Evolutionary conservation across 2,329 filamentous ascomycete species (phyloP), one percentile per base, ranked within the genome.

Genomic region (Dothistroma pini): DNA sequence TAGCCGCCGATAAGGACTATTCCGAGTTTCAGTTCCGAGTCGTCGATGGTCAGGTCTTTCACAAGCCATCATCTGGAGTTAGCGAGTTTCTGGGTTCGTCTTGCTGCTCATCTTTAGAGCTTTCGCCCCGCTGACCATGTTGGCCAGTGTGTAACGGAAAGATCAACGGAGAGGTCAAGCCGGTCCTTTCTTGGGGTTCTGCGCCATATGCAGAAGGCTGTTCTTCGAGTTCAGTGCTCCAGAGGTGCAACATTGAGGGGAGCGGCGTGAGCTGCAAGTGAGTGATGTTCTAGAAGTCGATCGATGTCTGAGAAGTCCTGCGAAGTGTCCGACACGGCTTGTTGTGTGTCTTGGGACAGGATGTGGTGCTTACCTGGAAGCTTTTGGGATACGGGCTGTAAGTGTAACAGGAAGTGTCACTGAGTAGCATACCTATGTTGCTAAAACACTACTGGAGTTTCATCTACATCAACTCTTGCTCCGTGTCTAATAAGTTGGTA

Each of bases 401-500:
- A 14, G 2, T 11, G 8, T 9, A 32, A 16, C 22, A 56, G 19
- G 19, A 10, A 22, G 19, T 19, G n/a, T 44, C 12, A 22, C 25
- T 51, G 41, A n/a, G 41, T 44, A 44, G 41, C 41, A 44, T 44
- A 44, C 41, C 41, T 44, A 44, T 44, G 41, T 19, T 14, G 16
- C 41, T 44, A 44, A 29, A 14, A 5, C 41, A 44, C n/a, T 44
- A 44, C 41, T 44, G 41, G 41, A 44, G 2, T 19, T 44, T 44
- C 41, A 44, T 44, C 41, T 19, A 19, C 41, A n/a, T 44, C 41
- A 44, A 44, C 9, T 2, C 41, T 44, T 44, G 41, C 41, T 44
- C 41, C 41, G 41, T 44, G 16, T 51, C 48, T 25, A 2, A 48
- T 32, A 49, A 49, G 22, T 50, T 54, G 57, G 57, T 59, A 59